A percentile compares a stretch with the other conserved stretches of the same genome.
Conservation (phyloP, 192 early-diverging fungal species). For the Kappamyces sp. region DNA sequence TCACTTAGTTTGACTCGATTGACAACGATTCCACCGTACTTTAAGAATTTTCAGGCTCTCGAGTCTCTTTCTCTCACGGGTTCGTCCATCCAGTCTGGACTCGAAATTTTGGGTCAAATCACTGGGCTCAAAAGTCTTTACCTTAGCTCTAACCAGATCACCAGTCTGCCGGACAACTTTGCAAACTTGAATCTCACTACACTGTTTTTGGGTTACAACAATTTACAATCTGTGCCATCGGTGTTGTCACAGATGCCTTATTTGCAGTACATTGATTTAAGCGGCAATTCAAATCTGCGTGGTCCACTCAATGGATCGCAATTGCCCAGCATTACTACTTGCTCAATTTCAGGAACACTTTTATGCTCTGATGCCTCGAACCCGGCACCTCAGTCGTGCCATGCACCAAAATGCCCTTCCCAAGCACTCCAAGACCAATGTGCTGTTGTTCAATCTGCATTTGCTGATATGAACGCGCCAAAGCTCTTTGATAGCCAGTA, state of each 20-base stretch:
- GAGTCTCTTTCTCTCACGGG: too few species aligned
- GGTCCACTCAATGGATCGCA: background rate
- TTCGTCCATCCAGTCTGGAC: too few species aligned
- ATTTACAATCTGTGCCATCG: background rate
- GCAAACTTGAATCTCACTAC: background rate
- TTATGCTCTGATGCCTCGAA: background rate
- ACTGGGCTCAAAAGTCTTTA: background rate
- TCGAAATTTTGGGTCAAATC: too few species aligned
- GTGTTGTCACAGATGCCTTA: background rate
- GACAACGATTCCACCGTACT: too few species aligned
- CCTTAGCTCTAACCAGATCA: background rate
- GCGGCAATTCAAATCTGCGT: constrained; percentile 2
- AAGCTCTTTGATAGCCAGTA: background rate
- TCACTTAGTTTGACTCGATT: too few species aligned
- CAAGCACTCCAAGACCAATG: background rate
- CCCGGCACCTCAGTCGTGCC: background rate
- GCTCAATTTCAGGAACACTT: background rate
- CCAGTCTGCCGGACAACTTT: background rate
- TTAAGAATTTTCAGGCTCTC: too few species aligned
- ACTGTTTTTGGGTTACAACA: background rate
- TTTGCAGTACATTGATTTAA: background rate
- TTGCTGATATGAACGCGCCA: constrained; percentile 1
- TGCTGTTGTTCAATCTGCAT: background rate
- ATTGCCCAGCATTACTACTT: background rate
- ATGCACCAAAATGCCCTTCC: background rate